These are phyloP conservation scores for Buxus sempervirens DNA, from an alignment of 164 flowering plant genomes.

Conservation along the genomic window DNA sequence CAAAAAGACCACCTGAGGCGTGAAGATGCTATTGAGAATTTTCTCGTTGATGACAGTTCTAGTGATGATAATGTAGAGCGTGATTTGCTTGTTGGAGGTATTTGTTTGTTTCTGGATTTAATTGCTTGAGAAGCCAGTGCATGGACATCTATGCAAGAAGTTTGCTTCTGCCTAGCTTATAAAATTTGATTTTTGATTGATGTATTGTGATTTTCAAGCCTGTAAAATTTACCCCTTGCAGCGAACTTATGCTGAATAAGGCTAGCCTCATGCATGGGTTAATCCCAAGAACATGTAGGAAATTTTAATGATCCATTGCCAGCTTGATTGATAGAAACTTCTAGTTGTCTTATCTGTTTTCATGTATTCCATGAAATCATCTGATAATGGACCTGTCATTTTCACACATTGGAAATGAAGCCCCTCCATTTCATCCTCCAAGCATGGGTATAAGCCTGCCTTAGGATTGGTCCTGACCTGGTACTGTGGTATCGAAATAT, in stretches of 20 bases:
- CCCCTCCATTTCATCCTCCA: too few relatives aligned
- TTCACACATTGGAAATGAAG: too few relatives aligned
- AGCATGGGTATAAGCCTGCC: too few relatives aligned
- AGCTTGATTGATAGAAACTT: background rate
- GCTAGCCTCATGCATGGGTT: background rate
- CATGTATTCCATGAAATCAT: too few relatives aligned
- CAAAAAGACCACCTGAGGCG: slow-evolving; percentile 44
- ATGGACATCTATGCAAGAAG: too few relatives aligned
- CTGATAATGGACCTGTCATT: too few relatives aligned
- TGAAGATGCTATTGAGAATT: slow-evolving; percentile 69
- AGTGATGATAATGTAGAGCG: slow-evolving; percentile 82
- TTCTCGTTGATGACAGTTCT: slow-evolving; percentile 74
- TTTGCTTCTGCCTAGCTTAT: too few relatives aligned
- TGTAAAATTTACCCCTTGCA: background rate
- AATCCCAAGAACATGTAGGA: background rate
- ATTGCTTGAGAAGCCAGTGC: too few relatives aligned
- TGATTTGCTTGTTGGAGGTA: slow-evolving; percentile 65
- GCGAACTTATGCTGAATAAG: background rate
- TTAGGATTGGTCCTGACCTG: too few relatives aligned
- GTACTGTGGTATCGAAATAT: too few relatives aligned
- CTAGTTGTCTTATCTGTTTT: background rate
- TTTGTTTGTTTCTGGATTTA: background rate
- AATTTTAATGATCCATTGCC: background rate
- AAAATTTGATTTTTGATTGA: background rate
- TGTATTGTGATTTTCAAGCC: background rate